Percentiles rank a stretch among this genome's conserved stretches.
phyloP scores from a whole-genome alignment of 176 grass and related monocot genomes.

The Chrysopogon serrulatus region DNA sequence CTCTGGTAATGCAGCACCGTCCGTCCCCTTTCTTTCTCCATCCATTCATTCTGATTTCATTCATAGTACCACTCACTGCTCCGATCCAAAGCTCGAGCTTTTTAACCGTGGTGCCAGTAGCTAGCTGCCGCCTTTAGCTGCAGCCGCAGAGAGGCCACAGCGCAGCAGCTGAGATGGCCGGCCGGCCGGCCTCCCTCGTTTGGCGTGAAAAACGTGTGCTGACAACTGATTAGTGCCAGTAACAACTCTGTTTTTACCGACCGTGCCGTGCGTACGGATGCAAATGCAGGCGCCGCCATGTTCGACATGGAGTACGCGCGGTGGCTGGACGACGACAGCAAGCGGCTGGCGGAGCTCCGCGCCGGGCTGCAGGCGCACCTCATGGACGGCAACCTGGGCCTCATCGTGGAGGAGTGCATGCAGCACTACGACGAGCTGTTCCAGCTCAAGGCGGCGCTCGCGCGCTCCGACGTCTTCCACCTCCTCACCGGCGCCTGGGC shows the following conservation, averaged over 20 bases:
- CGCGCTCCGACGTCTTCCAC: conserved; percentile 80
- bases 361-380: conserved; percentile 71
- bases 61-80: neutral
- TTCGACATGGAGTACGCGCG: conserved; percentile 92
- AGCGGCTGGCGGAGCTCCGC: conserved; percentile 56
- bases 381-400: conserved; percentile 56
- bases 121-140: neutral
- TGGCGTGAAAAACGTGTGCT: neutral
- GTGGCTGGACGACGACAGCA: conserved; percentile 86
- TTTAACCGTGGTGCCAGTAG: neutral
- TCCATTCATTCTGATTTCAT: neutral
- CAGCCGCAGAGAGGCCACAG: neutral
- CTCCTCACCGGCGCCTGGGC: conserved; percentile 80
- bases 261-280: neutral
- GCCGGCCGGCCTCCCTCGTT: neutral
- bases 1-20: conserved; percentile 55
- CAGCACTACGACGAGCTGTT: conserved; percentile 89
- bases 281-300: conserved; percentile 66
- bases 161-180: neutral
- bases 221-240: neutral
- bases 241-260: neutral
- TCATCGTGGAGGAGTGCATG: conserved; percentile 79
- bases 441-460: conserved; percentile 64
- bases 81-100: neutral
- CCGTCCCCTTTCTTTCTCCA: neutral